phyloP scores from a whole-genome alignment of 306 rosid species.

The Vicia villosa region DNA sequence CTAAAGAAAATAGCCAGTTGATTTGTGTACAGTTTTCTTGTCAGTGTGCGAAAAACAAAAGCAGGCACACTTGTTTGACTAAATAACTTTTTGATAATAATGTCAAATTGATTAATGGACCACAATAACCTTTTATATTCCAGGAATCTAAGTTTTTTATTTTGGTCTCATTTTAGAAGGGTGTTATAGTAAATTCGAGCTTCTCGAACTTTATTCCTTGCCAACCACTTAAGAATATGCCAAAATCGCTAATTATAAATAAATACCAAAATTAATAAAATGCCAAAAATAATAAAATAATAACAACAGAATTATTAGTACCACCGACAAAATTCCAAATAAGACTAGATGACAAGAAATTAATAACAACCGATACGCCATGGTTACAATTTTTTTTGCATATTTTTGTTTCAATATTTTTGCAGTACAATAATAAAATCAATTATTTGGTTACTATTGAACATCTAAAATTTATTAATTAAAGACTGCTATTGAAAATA shows the following conservation, averaged over 20 bases:
- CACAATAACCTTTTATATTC: constrained; percentile 11
- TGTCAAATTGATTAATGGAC: constrained; percentile 8
- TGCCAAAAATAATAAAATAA: constrained; percentile 19
- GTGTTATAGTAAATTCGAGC: constrained; percentile 12
- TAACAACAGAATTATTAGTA: constrained; percentile 19
- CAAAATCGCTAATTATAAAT: neutral
- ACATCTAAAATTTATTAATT: no score
- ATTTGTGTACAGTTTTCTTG: constrained; percentile 17
- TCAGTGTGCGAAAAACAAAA: neutral
- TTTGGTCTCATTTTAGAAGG: neutral
- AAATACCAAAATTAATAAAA: neutral
- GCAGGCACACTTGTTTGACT: constrained; percentile 38
- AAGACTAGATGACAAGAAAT: neutral
- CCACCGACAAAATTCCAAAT: constrained; percentile 47
- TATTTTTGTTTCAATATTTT: no score
- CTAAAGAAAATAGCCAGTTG: constrained; percentile 1
- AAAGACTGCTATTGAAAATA: no score
- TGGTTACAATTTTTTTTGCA: no score
- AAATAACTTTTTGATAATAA: constrained; percentile 13
- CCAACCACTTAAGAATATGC: constrained; percentile 35
- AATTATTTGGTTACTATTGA: no score
- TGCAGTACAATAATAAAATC: no score
- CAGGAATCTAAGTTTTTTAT: neutral
- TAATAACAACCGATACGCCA: neutral
- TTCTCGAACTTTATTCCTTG: constrained; percentile 12